A percentile compares a stretch with the other conserved stretches of the same genome.
These are phyloP conservation scores for Achaetomiella virescens DNA, from an alignment of 495 filamentous ascomycete species.

Conservation along the genomic window DNA sequence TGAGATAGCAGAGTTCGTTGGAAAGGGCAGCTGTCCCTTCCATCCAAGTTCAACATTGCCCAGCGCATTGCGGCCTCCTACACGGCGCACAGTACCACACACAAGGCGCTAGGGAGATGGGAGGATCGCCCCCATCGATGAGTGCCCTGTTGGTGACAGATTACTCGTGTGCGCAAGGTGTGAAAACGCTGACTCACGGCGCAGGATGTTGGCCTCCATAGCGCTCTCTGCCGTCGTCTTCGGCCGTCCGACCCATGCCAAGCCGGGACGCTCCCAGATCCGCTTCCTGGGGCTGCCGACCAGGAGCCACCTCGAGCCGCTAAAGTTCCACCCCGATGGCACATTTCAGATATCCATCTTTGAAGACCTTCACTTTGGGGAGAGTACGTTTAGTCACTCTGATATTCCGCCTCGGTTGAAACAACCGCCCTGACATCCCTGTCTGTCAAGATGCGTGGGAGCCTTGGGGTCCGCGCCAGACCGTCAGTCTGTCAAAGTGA, in stretches of 20 bases:
- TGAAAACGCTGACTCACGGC: neutral
- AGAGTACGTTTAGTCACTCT: constrained; percentile 39
- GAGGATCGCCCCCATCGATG: no score
- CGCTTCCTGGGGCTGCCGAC: neutral
- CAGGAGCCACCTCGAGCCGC: constrained; percentile 16
- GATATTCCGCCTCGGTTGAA: no score
- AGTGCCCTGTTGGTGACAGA: no score
- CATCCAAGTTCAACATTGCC: no score
- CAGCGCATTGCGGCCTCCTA: no score
- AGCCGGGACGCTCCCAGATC: neutral
- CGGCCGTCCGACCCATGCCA: neutral
- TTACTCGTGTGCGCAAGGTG: no score
- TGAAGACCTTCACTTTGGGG: constrained; percentile 63
- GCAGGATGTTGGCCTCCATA: neutral
- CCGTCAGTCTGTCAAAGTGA: constrained; percentile 50
- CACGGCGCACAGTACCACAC: no score
- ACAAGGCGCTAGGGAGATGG: no score
- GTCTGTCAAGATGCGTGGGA: constrained; percentile 38
- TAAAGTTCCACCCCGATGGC: constrained; percentile 34
- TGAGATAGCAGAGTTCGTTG: no score
- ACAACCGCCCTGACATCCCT: neutral
- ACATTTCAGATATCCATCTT: constrained; percentile 54
- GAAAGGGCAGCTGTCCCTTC: no score
- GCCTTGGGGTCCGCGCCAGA: constrained; percentile 58
- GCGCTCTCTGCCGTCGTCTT: neutral